Evolutionary conservation across 2,329 filamentous ascomycete genomes (phyloP).

Genomic region (Clonostachys rosea): DNA sequence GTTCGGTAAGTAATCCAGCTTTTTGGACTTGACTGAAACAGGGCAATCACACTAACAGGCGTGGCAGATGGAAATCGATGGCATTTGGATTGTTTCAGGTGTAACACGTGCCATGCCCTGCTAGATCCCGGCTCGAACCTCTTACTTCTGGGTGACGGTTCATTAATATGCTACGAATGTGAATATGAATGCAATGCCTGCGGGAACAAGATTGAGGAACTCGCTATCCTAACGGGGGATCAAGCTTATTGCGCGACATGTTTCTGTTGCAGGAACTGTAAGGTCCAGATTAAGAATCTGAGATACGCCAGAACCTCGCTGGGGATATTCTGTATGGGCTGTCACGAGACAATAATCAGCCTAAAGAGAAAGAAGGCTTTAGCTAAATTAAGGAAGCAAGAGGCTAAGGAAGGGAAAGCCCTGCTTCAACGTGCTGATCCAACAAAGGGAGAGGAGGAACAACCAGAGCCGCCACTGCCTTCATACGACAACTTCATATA

Average conservation of each 20-base stretch:
- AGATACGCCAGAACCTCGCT: conserved; percentile 96
- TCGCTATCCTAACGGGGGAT: conserved; percentile 94
- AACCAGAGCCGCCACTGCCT: too few relatives aligned
- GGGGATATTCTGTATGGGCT: conserved; percentile 99
- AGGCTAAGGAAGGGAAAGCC: conserved; percentile 22
- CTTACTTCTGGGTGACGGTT: conserved; percentile 92
- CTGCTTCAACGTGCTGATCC: too few relatives aligned
- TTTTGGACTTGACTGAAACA: too few relatives aligned
- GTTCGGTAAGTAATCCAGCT: conserved; percentile 59
- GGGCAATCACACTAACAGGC: conserved; percentile 15
- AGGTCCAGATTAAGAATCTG: conserved; percentile 85
- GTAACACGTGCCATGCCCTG: conserved; percentile 89
- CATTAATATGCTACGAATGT: conserved; percentile 98
- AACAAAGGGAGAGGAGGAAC: too few relatives aligned
- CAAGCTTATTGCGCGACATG: conserved; percentile 97
- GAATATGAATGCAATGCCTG: conserved; percentile 98
- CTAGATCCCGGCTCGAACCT: conserved; percentile 98
- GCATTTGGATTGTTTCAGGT: conserved; percentile 98
- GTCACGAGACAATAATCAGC: conserved; percentile 95
- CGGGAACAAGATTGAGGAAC: conserved; percentile 94
- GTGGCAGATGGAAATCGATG: conserved; percentile 82
- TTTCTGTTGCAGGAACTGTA: conserved; percentile 93
- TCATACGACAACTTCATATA: too few relatives aligned
- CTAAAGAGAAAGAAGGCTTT: conserved; percentile 75
- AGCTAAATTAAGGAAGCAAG: conserved; percentile 47